These are phyloP conservation scores for Lactarius quietus DNA, from an alignment of 768 basidiomycete species.

Conservation along the genomic window DNA sequence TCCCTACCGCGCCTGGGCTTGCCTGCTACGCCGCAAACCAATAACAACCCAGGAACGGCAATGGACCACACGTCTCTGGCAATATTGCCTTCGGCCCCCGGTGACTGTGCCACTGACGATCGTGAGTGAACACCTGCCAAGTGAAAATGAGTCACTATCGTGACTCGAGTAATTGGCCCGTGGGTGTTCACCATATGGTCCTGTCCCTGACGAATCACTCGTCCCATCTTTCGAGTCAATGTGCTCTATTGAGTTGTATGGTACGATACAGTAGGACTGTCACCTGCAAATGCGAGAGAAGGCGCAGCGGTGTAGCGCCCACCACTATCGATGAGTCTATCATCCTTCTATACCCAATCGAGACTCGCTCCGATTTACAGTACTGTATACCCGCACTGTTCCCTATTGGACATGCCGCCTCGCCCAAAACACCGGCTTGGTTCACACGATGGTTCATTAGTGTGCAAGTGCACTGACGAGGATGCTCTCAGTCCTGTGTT, in stretches of 20 bases:
- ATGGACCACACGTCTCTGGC: neutral
- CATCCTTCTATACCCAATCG: slow-evolving; percentile 18
- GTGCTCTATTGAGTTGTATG: no score
- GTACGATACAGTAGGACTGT: neutral
- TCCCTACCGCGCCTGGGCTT: no score
- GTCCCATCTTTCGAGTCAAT: neutral
- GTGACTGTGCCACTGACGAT: neutral
- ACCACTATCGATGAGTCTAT: neutral
- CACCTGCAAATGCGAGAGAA: neutral
- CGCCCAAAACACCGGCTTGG: slow-evolving; percentile 9
- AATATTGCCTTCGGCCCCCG: neutral
- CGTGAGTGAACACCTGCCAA: neutral
- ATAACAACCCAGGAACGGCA: neutral
- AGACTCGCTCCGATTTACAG: slow-evolving; percentile 20
- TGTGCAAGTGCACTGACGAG: no score
- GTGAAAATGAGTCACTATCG: neutral
- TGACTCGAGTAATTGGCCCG: neutral
- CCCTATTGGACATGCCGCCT: slow-evolving; percentile 21
- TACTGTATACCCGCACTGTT: slow-evolving; percentile 6
- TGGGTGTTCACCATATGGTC: no score
- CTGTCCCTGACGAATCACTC: neutral
- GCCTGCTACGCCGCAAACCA: neutral
- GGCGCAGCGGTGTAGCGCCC: neutral
- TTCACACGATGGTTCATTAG: no score
- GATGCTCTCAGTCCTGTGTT: slow-evolving; percentile 15